Conservation (phyloP, 2,329 filamentous ascomycete genomes). For the Aspergillus eucalypticola region DNA sequence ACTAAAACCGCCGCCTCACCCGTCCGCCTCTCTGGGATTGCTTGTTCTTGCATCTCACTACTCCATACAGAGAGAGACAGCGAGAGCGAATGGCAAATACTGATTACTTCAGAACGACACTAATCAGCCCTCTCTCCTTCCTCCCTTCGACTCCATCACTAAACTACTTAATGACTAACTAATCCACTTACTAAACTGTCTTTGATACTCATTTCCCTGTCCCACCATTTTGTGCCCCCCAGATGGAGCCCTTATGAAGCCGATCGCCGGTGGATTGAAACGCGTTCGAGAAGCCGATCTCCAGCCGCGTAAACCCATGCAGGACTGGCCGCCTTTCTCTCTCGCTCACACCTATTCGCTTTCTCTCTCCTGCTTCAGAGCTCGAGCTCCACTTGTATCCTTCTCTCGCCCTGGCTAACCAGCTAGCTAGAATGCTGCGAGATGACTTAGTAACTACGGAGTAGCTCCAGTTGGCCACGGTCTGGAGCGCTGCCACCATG, state of each 20-base stretch:
- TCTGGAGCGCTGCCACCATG: conserved; percentile 5
- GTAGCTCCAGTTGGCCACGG: conserved; percentile 1
- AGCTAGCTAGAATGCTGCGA: neutral
- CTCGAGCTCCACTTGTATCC: conserved; percentile 11
- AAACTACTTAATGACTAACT: neutral
- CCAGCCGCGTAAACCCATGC: conserved; percentile 8
- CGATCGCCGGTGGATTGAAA: conserved; percentile 12
- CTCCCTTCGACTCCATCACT: neutral
- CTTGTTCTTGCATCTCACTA: neutral
- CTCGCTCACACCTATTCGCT: no score
- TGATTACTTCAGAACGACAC: no score
- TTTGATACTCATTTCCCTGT: neutral
- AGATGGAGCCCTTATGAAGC: conserved; percentile 6
- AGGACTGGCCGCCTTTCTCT: neutral
- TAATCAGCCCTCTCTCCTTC: no score
- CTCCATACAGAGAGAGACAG: neutral
- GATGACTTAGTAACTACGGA: neutral
- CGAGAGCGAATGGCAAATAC: no score
- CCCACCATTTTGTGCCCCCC: neutral
- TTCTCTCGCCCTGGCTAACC: neutral
- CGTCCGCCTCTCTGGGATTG: neutral
- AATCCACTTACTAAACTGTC: neutral
- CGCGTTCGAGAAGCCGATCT: conserved; percentile 16
- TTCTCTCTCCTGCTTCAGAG: neutral
- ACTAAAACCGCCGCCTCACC: neutral